Base-by-base conservation (phyloP, 345 rosid genomes). In the Moricandia arvensis region DNA sequence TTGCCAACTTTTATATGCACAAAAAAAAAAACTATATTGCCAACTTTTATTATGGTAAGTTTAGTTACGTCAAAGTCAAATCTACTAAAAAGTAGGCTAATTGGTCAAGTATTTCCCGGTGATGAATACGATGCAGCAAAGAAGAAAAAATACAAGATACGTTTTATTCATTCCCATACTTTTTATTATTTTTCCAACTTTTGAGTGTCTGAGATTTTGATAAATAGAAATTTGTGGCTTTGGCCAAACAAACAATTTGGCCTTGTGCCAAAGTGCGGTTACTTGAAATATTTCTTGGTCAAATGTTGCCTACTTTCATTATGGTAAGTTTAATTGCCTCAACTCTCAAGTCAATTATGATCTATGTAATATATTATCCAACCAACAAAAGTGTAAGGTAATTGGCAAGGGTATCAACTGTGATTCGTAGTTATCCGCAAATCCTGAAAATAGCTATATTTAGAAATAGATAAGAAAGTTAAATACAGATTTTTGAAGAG, bases 71-170 rank as follows among this genome's bases (percentile, higher is more conserved):
- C 24, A 21, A 21, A 21, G 24, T 21, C 24, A 21, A 21, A 21
- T 21, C 2, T 21, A 21, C 24, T 21, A 21, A 21, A 21, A 21
- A 0, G 24, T 21, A 21, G 2, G 24, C 1, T 21, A 21, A 21
- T 21, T 21, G 24, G 24, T 21, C 24, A 21, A 21, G 2, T 21
- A 21, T 21, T 21, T 21, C 12, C 16, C 2, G 34, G 55, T 16
- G 78, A 69, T 29, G 75, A 38, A 35, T 55, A 60, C 7, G 43
- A 53, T 53, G 79, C 55, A 15, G 57, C 55, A 7, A 73, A 62
- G 59, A 49, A 65, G 59, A 49, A 78, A 17, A 13, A 66, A 27
- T 16, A 72, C 35, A 9, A 72, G 6, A 49, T 9, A 59, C 16
- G 10, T 58, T 72, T 65, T 49, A 1, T 77, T 24, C 66, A 43